Evolutionary conservation across 2,329 filamentous ascomycete genomes (phyloP).

Genomic region (Exophiala viscosa): DNA sequence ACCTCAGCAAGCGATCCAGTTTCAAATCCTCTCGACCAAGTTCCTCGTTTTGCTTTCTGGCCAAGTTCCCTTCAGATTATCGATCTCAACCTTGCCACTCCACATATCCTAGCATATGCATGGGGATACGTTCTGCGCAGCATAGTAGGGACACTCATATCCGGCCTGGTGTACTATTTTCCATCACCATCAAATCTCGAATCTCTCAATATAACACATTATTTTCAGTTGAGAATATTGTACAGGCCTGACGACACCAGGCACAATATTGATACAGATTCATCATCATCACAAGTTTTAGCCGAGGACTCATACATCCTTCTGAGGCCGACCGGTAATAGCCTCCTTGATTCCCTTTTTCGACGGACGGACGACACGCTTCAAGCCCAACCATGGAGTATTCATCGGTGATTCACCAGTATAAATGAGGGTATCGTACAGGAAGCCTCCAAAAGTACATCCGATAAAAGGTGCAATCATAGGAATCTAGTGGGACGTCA

Average conservation of each 20-base stretch:
- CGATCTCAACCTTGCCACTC: no score
- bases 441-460: slow-evolving; percentile 54
- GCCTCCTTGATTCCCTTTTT: slow-evolving; percentile 23
- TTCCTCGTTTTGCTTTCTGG: no score
- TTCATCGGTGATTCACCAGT: slow-evolving; percentile 64
- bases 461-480: slow-evolving; percentile 64
- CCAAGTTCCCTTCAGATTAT: no score
- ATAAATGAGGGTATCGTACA: slow-evolving; percentile 61
- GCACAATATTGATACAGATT: neutral
- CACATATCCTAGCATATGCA: neutral
- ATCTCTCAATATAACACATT: neutral
- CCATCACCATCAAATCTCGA: no score
- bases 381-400: slow-evolving; percentile 57
- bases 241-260: neutral
- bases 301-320: slow-evolving; percentile 15
- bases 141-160: no score
- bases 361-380: slow-evolving; percentile 39
- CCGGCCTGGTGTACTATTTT: neutral
- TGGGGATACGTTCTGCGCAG: neutral
- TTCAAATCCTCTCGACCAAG: no score
- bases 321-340: slow-evolving; percentile 20
- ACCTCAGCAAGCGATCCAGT: no score
- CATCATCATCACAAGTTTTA: neutral
- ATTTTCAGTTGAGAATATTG: neutral
- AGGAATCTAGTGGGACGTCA: slow-evolving; percentile 49